Evolutionary conservation across 78 protist genomes (phyloP).

Genomic region (Cavenderia fasciculata): DNA sequence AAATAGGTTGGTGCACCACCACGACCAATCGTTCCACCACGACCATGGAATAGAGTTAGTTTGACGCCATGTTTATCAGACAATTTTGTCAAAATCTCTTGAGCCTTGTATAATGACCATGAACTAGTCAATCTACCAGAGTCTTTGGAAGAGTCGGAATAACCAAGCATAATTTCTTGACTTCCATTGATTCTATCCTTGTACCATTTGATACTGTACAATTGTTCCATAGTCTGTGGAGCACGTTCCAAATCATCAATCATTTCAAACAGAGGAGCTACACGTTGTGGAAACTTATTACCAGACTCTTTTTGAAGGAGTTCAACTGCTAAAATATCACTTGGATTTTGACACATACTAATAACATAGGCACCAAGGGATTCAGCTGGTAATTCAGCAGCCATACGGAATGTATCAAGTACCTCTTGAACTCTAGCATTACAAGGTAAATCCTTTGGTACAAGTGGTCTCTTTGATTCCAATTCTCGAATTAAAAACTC

Average conservation of each 20-base stretch:
- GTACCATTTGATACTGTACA: constrained; percentile 64
- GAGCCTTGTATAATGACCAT: constrained; percentile 78
- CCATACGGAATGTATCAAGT: constrained; percentile 64
- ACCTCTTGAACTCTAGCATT: constrained; percentile 54
- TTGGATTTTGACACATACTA: constrained; percentile 79
- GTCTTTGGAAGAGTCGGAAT: constrained; percentile 85
- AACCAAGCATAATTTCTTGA: constrained; percentile 91
- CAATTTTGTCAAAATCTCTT: constrained; percentile 55
- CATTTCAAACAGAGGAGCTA: constrained; percentile 89
- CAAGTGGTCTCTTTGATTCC: constrained; percentile 48
- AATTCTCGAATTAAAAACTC: constrained; percentile 18
- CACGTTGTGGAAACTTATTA: constrained; percentile 58
- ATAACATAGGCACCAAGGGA: constrained; percentile 85
- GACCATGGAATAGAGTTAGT: constrained; percentile 86
- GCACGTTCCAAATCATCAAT: constrained; percentile 58
- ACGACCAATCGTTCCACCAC: constrained; percentile 82
- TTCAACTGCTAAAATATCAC: constrained; percentile 85
- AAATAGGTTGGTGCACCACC: constrained; percentile 87
- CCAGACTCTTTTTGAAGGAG: constrained; percentile 80
- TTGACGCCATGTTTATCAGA: constrained; percentile 20
- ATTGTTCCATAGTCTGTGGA: constrained; percentile 39
- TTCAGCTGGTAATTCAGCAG: constrained; percentile 45
- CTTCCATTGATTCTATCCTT: constrained; percentile 15
- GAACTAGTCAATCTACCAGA: constrained; percentile 80
- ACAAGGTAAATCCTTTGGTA: constrained; percentile 42